These are phyloP conservation scores for Solanum sparsipilum DNA, from an alignment of 257 asterid species.

Conservation along the genomic window DNA sequence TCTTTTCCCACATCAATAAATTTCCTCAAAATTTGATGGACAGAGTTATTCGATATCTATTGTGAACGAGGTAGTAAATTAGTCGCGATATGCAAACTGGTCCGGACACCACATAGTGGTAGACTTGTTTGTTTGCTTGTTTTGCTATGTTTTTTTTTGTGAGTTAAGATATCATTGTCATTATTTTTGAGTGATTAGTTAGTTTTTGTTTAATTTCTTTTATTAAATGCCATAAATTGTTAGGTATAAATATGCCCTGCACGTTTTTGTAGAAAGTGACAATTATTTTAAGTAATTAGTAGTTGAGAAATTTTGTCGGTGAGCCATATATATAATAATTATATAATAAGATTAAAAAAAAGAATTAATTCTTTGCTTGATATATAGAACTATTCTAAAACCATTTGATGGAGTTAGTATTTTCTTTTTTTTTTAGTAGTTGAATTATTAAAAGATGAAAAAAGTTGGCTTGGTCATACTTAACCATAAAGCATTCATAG, in stretches of 20 bases:
- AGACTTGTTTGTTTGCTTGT: neutral
- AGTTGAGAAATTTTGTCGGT: conserved; percentile 25
- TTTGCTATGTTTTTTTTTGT: neutral
- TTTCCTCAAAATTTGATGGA: neutral
- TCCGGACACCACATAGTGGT: neutral
- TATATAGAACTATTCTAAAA: neutral
- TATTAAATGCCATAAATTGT: neutral
- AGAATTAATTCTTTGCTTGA: neutral
- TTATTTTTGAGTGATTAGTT: neutral
- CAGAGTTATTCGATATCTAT: neutral
- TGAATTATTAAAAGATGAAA: neutral
- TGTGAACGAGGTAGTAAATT: neutral
- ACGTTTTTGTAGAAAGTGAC: conserved; percentile 1
- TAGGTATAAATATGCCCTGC: neutral
- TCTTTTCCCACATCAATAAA: neutral
- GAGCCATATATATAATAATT: neutral
- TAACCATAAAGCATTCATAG: neutral
- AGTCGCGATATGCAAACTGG: rapidly evolving
- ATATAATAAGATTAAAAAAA: neutral
- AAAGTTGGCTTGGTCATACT: neutral
- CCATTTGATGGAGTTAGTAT: neutral
- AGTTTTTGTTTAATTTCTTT: neutral
- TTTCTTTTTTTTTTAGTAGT: neutral
- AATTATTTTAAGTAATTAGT: neutral
- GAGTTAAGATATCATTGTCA: conserved; percentile 20